Evolutionary conservation across 106 monocot species (phyloP).

Genomic region (Posidonia australis): DNA sequence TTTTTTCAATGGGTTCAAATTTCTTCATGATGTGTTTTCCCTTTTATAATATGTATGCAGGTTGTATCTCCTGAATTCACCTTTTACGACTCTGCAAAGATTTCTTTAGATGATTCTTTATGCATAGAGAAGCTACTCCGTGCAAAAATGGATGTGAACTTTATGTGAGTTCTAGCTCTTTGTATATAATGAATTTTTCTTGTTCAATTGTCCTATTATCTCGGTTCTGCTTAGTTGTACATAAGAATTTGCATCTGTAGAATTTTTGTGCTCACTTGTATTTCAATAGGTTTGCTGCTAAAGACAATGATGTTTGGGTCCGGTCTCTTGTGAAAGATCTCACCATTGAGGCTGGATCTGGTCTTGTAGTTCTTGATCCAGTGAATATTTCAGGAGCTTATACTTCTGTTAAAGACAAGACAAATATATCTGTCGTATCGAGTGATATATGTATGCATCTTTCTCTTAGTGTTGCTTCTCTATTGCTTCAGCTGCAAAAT

Average conservation of each 20-base stretch:
- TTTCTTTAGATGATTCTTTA: slow-evolving; percentile 55
- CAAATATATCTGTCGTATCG: slow-evolving; percentile 60
- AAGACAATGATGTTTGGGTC: slow-evolving; percentile 77
- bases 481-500: slow-evolving; percentile 73
- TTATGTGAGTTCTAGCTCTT: slow-evolving; percentile 49
- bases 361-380: slow-evolving; percentile 84
- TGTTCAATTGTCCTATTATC: neutral
- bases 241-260: neutral
- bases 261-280: slow-evolving; percentile 4
- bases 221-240: neutral
- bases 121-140: slow-evolving; percentile 84
- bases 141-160: slow-evolving; percentile 85
- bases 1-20: too few relatives aligned
- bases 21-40: neutral
- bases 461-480: slow-evolving; percentile 71
- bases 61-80: slow-evolving; percentile 88
- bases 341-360: slow-evolving; percentile 86
- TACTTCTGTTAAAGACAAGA: slow-evolving; percentile 85
- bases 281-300: slow-evolving; percentile 70
- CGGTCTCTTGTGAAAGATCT: slow-evolving; percentile 76
- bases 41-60: too few relatives aligned
- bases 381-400: slow-evolving; percentile 83
- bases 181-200: neutral
- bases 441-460: slow-evolving; percentile 77
- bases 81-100: slow-evolving; percentile 82